phyloP scores from a whole-genome alignment of 2,329 filamentous ascomycete genomes.

The Diaporthe citriasiana region DNA sequence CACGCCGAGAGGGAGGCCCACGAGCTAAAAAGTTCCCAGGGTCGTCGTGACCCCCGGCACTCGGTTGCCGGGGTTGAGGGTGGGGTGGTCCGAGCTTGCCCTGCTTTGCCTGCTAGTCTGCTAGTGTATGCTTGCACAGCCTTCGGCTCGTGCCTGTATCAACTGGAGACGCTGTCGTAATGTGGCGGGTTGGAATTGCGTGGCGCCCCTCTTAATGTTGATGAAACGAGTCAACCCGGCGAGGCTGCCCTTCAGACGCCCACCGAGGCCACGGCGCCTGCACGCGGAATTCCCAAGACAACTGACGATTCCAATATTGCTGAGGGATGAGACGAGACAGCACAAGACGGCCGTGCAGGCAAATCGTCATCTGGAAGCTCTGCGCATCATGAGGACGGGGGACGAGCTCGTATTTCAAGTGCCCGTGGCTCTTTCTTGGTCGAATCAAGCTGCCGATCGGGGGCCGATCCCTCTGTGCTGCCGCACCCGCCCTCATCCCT shows the following conservation, averaged over 20 bases:
- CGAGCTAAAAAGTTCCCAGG: constrained; percentile 17
- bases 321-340: constrained; percentile 24
- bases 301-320: constrained; percentile 26
- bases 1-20: constrained; percentile 17
- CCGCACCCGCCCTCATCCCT: constrained; percentile 12
- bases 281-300: not conserved
- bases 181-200: constrained; percentile 37
- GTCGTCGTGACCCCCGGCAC: not conserved
- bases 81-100: constrained; percentile 30
- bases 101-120: not conserved
- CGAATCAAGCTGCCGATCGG: constrained; percentile 30
- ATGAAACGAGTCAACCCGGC: constrained; percentile 33
- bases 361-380: constrained; percentile 3
- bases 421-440: not conserved
- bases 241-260: not conserved
- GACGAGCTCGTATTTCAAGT: constrained; percentile 28
- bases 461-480: constrained; percentile 33
- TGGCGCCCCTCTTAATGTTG: constrained; percentile 3
- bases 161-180: constrained; percentile 27
- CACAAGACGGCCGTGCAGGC: constrained; percentile 20
- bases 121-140: constrained; percentile 30
- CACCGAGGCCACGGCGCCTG: constrained; percentile 8
- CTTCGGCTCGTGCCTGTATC: constrained; percentile 3
- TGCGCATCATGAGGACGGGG: constrained; percentile 8
- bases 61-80: not conserved